A percentile compares a stretch with the other conserved stretches of the same genome.
These are phyloP conservation scores for Globisporangium rhizosaccharum DNA, from an alignment of 352 stramenopile species.

Conservation along the genomic window DNA sequence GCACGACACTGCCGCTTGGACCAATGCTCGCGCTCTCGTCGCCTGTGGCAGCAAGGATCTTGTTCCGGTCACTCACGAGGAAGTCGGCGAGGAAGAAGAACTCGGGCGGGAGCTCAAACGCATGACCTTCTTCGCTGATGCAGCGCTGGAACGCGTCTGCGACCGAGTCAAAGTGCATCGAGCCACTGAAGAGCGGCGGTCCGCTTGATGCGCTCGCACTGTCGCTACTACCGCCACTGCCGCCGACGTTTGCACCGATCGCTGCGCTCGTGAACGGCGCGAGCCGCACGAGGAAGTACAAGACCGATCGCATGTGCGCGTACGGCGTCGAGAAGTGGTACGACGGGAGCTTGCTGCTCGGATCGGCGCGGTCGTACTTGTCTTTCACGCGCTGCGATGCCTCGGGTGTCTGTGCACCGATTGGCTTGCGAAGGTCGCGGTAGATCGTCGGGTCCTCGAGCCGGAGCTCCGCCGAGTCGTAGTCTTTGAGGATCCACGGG, in stretches of 20 bases:
- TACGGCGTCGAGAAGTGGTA: slow-evolving; percentile 74
- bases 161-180: slow-evolving; percentile 59
- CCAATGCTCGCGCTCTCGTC: slow-evolving; percentile 26
- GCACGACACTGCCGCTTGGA: slow-evolving; percentile 81
- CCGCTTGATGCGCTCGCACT: background rate
- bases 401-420: slow-evolving; percentile 86
- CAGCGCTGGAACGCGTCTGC: slow-evolving; percentile 47
- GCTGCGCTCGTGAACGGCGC: slow-evolving; percentile 59
- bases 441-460: slow-evolving; percentile 91
- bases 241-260: slow-evolving; percentile 19
- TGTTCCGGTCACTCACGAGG: slow-evolving; percentile 62
- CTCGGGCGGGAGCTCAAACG: slow-evolving; percentile 74
- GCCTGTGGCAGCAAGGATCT: slow-evolving; percentile 36
- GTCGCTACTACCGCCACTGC: background rate
- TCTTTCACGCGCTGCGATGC: slow-evolving; percentile 35
- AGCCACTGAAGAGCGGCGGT: background rate
- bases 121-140: slow-evolving; percentile 47
- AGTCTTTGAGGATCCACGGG: slow-evolving; percentile 97
- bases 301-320: slow-evolving; percentile 63
- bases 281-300: slow-evolving; percentile 71
- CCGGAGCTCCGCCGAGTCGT: slow-evolving; percentile 90
- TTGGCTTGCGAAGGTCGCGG: slow-evolving; percentile 95
- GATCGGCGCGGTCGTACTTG: slow-evolving; percentile 39
- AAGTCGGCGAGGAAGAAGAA: slow-evolving; percentile 80
- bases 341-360: slow-evolving; percentile 47